Evolutionary conservation across 2,329 filamentous ascomycete genomes (phyloP), one percentile per base, ranked within the genome.

Genomic region (Sarocladium strictum): DNA sequence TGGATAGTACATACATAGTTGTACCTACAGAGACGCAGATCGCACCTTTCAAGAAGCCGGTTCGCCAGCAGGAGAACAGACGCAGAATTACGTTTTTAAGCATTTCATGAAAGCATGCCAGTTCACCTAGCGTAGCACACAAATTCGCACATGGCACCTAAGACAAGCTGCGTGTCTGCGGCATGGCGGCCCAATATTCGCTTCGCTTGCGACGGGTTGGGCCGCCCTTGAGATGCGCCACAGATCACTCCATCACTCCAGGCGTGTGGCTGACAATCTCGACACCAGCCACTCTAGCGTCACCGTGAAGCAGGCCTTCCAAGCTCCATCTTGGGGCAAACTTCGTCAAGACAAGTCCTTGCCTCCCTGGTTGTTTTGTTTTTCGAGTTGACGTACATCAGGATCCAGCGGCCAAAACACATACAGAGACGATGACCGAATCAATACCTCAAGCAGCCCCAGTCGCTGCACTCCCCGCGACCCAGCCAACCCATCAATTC

Each of bases 401-500:
- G n/a, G n/a, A n/a, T n/a, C n/a, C n/a, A n/a, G n/a, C n/a, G n/a
- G n/a, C n/a, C n/a, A n/a, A n/a, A n/a, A n/a, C n/a, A n/a, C n/a
- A n/a, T n/a, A n/a, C n/a, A n/a, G n/a, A 33, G 27, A 17, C 17
- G 23, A 51, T 51, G 47, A 12, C 47, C 9, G 47, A 33, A 35
- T 33, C 47, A 35, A 51, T 51, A 51, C 47, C 47, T 3, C 47
- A 51, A 23, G 11, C n/a, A 9, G 47, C 19, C 4, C 17, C 47
- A 21, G 27, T 27, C 12, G 5, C 47, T 5, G 47, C 15, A 3
- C 24, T 29, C 3, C 7, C 50, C 19, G 5, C 50, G 33, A 53
- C 35, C 15, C 24, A 55, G 26, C 59, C 64, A 53, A 53, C 59
- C 23, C 62, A 66, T 52, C 58, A 62, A 55, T 76, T 77, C 62